Evolutionary conservation across 768 basidiomycete genomes (phyloP).

Genomic region (Boletus reticuloceps): DNA sequence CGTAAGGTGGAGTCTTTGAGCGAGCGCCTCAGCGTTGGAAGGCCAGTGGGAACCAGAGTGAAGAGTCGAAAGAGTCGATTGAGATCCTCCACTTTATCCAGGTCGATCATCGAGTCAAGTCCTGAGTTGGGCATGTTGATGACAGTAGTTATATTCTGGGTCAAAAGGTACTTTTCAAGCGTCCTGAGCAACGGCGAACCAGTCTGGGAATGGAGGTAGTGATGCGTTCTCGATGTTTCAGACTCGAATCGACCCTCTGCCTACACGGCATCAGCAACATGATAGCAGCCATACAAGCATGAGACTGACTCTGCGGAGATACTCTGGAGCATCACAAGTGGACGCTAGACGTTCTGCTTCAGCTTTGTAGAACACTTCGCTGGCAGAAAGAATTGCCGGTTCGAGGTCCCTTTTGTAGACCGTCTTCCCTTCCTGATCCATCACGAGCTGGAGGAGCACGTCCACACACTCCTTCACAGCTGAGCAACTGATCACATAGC

Average conservation of each 20-base stretch:
- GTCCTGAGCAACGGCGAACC: constrained; percentile 66
- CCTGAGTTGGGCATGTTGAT: constrained; percentile 83
- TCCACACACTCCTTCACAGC: constrained; percentile 87
- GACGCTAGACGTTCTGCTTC: constrained; percentile 73
- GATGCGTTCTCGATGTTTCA: constrained; percentile 80
- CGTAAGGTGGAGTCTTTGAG: constrained; percentile 70
- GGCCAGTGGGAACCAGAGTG: constrained; percentile 61
- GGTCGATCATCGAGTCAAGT: constrained; percentile 82
- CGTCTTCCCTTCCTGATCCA: constrained; percentile 46
- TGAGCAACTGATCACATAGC: constrained; percentile 87
- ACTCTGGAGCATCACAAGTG: constrained; percentile 77
- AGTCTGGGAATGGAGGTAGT: constrained; percentile 82
- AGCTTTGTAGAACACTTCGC: constrained; percentile 69
- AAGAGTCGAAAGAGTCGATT: constrained; percentile 78
- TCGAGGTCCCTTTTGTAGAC: constrained; percentile 87
- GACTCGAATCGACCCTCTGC: constrained; percentile 77
- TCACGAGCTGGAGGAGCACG: constrained; percentile 69
- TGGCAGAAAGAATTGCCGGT: constrained; percentile 74
- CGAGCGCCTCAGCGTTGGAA: constrained; percentile 58
- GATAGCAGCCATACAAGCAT: not conserved
- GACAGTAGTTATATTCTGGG: constrained; percentile 70
- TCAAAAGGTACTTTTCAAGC: constrained; percentile 73
- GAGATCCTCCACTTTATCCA: constrained; percentile 73
- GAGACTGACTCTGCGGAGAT: constrained; percentile 67
- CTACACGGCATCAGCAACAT: constrained; percentile 39